phyloP scores from a whole-genome alignment of 179 eudicot genomes.

The Monotropa hypopitys region DNA sequence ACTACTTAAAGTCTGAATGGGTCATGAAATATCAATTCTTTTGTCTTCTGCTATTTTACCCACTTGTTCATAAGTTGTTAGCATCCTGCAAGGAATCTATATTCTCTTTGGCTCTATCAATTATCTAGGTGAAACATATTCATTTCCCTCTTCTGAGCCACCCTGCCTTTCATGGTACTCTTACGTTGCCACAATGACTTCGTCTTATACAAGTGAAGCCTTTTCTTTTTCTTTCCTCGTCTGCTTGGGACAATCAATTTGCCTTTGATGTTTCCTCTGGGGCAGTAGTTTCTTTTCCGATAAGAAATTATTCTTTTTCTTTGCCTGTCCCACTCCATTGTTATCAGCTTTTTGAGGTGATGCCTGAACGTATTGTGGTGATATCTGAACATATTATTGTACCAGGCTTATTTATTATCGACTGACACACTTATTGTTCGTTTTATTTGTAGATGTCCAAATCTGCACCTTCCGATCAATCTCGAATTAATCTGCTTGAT shows the following conservation, averaged over 20 bases:
- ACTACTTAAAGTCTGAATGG: not conserved
- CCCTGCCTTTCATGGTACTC: not conserved
- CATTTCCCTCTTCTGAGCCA: not conserved
- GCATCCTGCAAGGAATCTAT: not conserved
- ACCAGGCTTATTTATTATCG: not conserved
- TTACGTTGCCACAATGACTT: not conserved
- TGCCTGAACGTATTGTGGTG: not conserved
- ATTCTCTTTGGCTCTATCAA: not conserved
- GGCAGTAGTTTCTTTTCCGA: not conserved
- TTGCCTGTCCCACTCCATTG: slow-evolving; percentile 4
- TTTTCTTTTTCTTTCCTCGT: not conserved
- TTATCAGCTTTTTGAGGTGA: not conserved
- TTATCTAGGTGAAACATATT: not conserved
- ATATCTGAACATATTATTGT: not conserved
- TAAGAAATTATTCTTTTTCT: not conserved
- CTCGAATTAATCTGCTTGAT: slow-evolving; percentile 80
- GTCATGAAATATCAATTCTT: not conserved
- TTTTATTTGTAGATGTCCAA: slow-evolving; percentile 68
- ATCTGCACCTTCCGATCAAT: slow-evolving; percentile 85
- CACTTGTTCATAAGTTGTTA: not conserved
- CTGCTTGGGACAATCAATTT: not conserved
- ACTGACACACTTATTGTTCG: not conserved
- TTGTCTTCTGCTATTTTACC: not conserved
- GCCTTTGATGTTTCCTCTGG: not conserved
- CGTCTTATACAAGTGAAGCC: not conserved